phyloP scores from a whole-genome alignment of 345 rosid species.

The Citrus hindsii region DNA sequence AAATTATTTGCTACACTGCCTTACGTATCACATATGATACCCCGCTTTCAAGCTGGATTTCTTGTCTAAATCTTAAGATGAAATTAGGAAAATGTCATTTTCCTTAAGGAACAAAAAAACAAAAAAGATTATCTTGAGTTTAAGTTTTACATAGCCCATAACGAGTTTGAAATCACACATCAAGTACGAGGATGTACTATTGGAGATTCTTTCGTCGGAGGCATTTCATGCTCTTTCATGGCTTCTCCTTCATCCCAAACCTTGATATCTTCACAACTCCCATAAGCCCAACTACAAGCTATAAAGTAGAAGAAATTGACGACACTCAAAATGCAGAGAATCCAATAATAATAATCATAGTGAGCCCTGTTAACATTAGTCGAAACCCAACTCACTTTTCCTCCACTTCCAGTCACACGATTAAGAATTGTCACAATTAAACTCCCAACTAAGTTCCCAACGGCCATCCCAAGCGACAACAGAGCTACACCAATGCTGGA shows the following conservation, averaged over 20 bases:
- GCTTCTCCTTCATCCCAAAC: slow-evolving; percentile 32
- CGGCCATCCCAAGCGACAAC: slow-evolving; percentile 26
- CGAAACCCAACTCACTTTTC: slow-evolving; percentile 42
- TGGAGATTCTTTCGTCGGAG: not conserved
- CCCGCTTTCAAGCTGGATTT: no score
- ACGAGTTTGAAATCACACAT: not conserved
- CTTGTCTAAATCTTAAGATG: no score
- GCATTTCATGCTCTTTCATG: slow-evolving; percentile 10
- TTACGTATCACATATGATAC: no score
- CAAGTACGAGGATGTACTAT: not conserved
- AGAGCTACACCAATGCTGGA: slow-evolving; percentile 43
- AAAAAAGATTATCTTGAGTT: not conserved
- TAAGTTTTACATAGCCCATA: not conserved
- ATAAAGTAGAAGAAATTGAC: slow-evolving; percentile 41
- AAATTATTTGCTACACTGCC: no score
- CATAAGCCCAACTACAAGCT: slow-evolving; percentile 35
- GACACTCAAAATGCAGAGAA: slow-evolving; percentile 28
- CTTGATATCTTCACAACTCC: slow-evolving; percentile 22
- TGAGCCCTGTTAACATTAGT: slow-evolving; percentile 38
- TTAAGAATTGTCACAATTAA: slow-evolving; percentile 25
- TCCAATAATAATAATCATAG: slow-evolving; percentile 58
- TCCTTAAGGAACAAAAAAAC: no score
- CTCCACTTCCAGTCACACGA: slow-evolving; percentile 12
- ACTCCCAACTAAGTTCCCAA: slow-evolving; percentile 39
- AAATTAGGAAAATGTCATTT: no score